Base-by-base conservation (phyloP, 257 asterid genomes). In the Jacaranda mimosifolia region DNA sequence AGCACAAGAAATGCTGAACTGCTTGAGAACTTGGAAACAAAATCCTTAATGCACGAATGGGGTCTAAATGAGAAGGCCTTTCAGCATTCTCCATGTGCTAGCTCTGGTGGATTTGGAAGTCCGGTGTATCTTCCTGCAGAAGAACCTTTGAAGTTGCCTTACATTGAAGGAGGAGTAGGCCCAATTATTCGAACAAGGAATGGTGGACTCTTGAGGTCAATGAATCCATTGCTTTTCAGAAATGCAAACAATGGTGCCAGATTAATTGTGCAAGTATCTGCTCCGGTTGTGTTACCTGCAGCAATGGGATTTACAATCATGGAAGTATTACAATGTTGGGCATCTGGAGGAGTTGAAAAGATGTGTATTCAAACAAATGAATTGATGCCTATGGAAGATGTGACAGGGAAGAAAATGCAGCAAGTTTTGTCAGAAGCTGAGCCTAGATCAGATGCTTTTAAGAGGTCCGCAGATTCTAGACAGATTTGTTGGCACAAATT, bases 81-180 rank as follows among this genome's bases (percentile, higher is more conserved):
- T 86, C 97, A 85, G 81, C 51, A 77, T 85, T 86, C 92, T 67
- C 89, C 93, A 55, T 72, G 56, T 49, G 74, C 62, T 76, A 67
- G 70, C 77, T 82, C 92, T 39, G 94, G 94, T 76, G 97, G 94
- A 75, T 95, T 95, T 84, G 98, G 99, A 68, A 95, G 99, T 80
- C 98, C 98, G 5, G 86, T 95, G 36, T 87, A 90, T 85, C 65
- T 85, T 69, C 88, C 92, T 59, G 79, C 83, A 35, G 88, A 87
- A 84, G 91, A 88, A 73, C 90, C 91, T 26, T 64, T 82, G 40
- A 48, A 52, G 13, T 69, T 82, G 42, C 83, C 86, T 78, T 74
- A 75, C 53, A 57, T 94, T 71, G 92, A 86, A 63, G 97, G 90
- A 74, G 91, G 92, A 19, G 8, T 91, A 68, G 97, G 98, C 70